phyloP scores from a whole-genome alignment of 140 eudicot species.

The Oenanthe javanica region DNA sequence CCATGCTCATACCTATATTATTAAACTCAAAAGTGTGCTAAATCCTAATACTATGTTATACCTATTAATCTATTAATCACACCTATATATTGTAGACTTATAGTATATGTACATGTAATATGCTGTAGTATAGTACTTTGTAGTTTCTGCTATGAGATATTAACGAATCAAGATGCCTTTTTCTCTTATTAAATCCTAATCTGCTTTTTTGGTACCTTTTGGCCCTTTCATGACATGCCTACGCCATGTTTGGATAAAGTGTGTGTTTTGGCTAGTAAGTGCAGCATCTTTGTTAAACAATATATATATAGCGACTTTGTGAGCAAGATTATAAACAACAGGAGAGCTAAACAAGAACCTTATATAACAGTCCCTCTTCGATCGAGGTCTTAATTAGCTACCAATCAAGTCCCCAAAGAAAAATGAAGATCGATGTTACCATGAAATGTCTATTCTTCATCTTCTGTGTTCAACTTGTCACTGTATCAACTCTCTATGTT shows the following conservation, averaged over 20 bases:
- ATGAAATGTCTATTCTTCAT: constrained; percentile 14
- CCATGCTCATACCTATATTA: not conserved
- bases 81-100: not conserved
- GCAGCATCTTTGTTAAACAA: not conserved
- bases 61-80: not conserved
- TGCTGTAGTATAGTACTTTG: not conserved
- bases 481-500: constrained; percentile 11
- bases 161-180: not conserved
- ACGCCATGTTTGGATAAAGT: not conserved
- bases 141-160: no score
- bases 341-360: not conserved
- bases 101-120: no score
- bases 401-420: no score
- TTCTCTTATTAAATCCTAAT: not conserved
- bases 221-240: not conserved
- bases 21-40: not conserved
- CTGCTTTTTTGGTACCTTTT: not conserved
- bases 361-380: not conserved
- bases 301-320: not conserved
- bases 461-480: constrained; percentile 5
- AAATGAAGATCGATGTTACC: constrained; percentile 24
- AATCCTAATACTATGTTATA: not conserved
- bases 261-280: not conserved
- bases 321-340: not conserved
- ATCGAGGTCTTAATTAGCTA: not conserved